These are phyloP conservation scores for Tephrocybe sp. DNA, from an alignment of 768 basidiomycete species.

Conservation along the genomic window DNA sequence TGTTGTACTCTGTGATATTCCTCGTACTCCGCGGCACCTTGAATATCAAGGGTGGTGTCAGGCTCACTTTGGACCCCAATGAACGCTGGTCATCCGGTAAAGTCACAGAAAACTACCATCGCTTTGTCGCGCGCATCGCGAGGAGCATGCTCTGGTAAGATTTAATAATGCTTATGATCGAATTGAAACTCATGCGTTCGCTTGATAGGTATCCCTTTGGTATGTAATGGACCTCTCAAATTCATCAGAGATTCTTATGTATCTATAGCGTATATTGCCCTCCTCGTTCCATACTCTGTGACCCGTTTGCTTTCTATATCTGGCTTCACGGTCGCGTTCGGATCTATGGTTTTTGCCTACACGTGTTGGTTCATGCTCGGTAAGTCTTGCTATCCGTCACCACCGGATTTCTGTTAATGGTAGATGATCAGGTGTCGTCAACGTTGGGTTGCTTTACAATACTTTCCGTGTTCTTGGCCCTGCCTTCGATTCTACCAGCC, in stretches of 20 bases:
- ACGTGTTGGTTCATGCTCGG: slow-evolving; percentile 54
- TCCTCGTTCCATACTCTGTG: slow-evolving; percentile 58
- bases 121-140: slow-evolving; percentile 59
- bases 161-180: background rate
- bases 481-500: slow-evolving; percentile 37
- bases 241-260: slow-evolving; percentile 4
- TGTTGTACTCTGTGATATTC: slow-evolving; percentile 61
- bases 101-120: slow-evolving; percentile 48
- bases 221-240: slow-evolving; percentile 25
- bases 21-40: slow-evolving; percentile 59
- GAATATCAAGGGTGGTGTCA: slow-evolving; percentile 47
- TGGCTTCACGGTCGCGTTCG: slow-evolving; percentile 45
- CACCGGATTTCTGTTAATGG: too few relatives aligned
- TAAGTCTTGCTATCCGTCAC: too few relatives aligned
- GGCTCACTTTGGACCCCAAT: slow-evolving; percentile 45
- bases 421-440: slow-evolving; percentile 48
- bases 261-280: slow-evolving; percentile 51
- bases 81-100: slow-evolving; percentile 38
- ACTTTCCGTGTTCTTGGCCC: slow-evolving; percentile 62
- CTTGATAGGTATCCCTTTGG: slow-evolving; percentile 55
- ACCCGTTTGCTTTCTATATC: slow-evolving; percentile 46
- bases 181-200: slow-evolving; percentile 6
- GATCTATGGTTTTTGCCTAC: slow-evolving; percentile 41
- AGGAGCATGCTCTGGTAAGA: slow-evolving; percentile 70
- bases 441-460: slow-evolving; percentile 66